Evolutionary conservation across 208 protist species (phyloP).

Genomic region (Plasmodiophora brassicae): DNA sequence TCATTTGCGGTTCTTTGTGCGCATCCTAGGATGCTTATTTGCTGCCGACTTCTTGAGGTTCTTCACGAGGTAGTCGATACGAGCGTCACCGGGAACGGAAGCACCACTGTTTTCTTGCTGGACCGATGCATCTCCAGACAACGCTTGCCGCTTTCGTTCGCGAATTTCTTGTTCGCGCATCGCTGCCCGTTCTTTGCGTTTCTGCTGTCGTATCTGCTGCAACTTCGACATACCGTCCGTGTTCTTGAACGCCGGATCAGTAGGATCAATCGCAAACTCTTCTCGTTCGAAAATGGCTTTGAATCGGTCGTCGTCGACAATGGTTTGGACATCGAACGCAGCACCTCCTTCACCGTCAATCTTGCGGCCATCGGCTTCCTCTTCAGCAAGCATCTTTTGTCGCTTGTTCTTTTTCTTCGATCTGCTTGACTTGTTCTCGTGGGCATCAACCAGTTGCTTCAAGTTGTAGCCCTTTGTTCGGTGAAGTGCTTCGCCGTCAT

Average conservation of each 20-base stretch:
- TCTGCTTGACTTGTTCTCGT: background rate
- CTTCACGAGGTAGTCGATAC: background rate
- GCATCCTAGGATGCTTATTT: too few species aligned
- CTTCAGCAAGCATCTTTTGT: background rate
- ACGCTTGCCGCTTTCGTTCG: background rate
- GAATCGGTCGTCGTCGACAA: slow-evolving; percentile 20
- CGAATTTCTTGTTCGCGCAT: background rate
- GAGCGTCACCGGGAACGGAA: background rate
- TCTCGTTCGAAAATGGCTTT: background rate
- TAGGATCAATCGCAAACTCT: slow-evolving; percentile 11
- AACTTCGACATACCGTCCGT: background rate
- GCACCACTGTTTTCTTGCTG: background rate
- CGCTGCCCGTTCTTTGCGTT: background rate
- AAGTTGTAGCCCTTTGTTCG: slow-evolving; percentile 20
- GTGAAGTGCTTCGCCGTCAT: background rate
- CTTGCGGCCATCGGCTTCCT: background rate
- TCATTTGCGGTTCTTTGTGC: background rate
- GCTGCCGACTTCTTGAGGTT: background rate
- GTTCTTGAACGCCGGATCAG: slow-evolving; percentile 24
- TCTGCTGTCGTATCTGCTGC: background rate
- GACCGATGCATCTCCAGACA: background rate
- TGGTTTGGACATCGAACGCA: background rate
- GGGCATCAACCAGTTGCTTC: slow-evolving; percentile 11
- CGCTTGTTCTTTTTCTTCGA: background rate
- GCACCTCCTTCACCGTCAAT: background rate